Evolutionary conservation across 2,329 filamentous ascomycete species (phyloP).

Genomic region (Trichoderma sp.): DNA sequence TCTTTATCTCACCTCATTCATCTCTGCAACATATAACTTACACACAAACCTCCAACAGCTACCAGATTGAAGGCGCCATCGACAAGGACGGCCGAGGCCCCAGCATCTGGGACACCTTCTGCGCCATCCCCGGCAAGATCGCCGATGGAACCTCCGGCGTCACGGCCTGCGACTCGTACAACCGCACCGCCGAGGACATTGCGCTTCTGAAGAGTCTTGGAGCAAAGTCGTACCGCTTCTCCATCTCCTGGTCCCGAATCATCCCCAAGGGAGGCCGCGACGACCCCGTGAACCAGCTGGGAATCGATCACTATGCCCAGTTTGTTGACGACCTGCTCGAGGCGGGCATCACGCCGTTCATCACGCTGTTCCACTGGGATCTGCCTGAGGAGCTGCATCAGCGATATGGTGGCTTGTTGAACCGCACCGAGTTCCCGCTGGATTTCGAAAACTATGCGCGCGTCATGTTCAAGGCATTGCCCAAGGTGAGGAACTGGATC

Average conservation of each 20-base stretch:
- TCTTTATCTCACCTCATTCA: slow-evolving; percentile 24
- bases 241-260: slow-evolving; percentile 80
- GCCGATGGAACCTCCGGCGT: slow-evolving; percentile 74
- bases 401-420: slow-evolving; percentile 78
- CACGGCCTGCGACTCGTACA: slow-evolving; percentile 84
- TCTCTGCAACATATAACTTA: background rate
- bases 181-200: slow-evolving; percentile 76
- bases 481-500: slow-evolving; percentile 83
- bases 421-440: slow-evolving; percentile 77
- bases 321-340: slow-evolving; percentile 77
- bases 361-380: slow-evolving; percentile 90
- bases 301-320: slow-evolving; percentile 75
- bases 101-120: slow-evolving; percentile 92
- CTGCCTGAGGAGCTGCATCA: slow-evolving; percentile 75
- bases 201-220: slow-evolving; percentile 72
- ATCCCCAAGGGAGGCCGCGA: slow-evolving; percentile 83
- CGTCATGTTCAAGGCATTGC: slow-evolving; percentile 71
- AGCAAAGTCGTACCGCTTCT: slow-evolving; percentile 79
- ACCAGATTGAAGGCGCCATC: slow-evolving; percentile 81
- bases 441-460: slow-evolving; percentile 81
- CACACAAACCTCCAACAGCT: slow-evolving; percentile 50
- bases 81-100: slow-evolving; percentile 76
- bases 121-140: slow-evolving; percentile 77
- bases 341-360: slow-evolving; percentile 75
- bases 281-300: slow-evolving; percentile 77